These are phyloP conservation scores for Croton laevigatus DNA, from an alignment of 441 rosid species.

Conservation along the genomic window DNA sequence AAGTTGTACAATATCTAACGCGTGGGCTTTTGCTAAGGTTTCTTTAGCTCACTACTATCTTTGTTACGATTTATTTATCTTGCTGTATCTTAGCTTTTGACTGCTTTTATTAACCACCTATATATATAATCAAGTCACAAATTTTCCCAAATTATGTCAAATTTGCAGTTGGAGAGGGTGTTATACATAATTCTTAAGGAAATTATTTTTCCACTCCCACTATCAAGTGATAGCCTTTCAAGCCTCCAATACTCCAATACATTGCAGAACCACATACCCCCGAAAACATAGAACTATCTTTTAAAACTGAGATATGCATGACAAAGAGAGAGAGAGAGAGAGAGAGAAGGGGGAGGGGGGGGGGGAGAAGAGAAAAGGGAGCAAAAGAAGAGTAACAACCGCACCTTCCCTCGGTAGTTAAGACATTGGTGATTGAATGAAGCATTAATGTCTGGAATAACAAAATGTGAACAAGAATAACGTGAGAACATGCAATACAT, in stretches of 20 bases:
- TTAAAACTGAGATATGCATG: background rate
- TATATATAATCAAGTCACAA: too few relatives aligned
- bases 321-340: background rate
- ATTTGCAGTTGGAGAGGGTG: background rate
- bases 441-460: slow-evolving; percentile 67
- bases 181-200: background rate
- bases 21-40: too few relatives aligned
- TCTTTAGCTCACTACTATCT: too few relatives aligned
- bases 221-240: background rate
- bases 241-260: background rate
- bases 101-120: too few relatives aligned
- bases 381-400: slow-evolving; percentile 18
- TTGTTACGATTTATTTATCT: too few relatives aligned
- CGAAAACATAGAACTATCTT: background rate
- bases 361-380: slow-evolving; percentile 9
- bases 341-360: slow-evolving; percentile 9
- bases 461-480: slow-evolving; percentile 17
- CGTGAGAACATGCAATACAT: too few relatives aligned
- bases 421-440: slow-evolving; percentile 63
- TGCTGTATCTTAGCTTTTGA: too few relatives aligned
- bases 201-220: background rate
- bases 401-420: slow-evolving; percentile 84
- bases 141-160: too few relatives aligned
- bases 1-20: too few relatives aligned
- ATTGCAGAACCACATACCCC: background rate